Conservation (phyloP, 2,329 filamentous ascomycete species). For the Apiospora pterosperma region DNA sequence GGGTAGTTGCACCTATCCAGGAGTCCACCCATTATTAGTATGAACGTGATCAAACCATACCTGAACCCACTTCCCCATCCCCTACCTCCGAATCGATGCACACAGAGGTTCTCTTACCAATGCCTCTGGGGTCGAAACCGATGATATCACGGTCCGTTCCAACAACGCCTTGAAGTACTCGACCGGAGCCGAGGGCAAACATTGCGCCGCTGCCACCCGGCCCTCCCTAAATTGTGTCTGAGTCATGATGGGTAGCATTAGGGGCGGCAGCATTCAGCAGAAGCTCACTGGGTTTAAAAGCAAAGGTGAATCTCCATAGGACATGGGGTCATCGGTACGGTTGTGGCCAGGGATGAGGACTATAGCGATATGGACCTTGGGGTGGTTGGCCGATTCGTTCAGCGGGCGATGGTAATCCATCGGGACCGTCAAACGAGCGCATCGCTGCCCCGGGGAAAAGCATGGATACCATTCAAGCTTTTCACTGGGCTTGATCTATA, state of each 20-base stretch:
- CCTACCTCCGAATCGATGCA: neutral
- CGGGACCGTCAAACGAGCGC: constrained; percentile 42
- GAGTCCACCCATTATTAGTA: neutral
- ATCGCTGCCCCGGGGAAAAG: constrained; percentile 20
- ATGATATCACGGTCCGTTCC: constrained; percentile 40
- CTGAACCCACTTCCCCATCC: too few species aligned
- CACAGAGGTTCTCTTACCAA: neutral
- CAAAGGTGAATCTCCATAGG: constrained; percentile 35
- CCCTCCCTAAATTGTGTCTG: constrained; percentile 27
- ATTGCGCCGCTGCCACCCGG: constrained; percentile 40
- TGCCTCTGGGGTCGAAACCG: constrained; percentile 18
- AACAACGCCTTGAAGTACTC: constrained; percentile 30
- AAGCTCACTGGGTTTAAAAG: constrained; percentile 35
- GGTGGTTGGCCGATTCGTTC: constrained; percentile 26
- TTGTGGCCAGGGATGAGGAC: constrained; percentile 28
- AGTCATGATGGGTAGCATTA: neutral
- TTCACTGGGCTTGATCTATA: constrained; percentile 39
- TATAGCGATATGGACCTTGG: constrained; percentile 36
- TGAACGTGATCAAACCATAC: neutral
- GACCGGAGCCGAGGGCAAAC: constrained; percentile 24
- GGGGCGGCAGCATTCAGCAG: neutral
- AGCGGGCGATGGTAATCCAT: constrained; percentile 43
- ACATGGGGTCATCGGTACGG: constrained; percentile 24
- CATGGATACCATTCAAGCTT: constrained; percentile 43
- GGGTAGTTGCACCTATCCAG: constrained; percentile 33